Evolutionary conservation across 1,139 yeast species (phyloP), one percentile per base, ranked within the genome.

Genomic region (Spencermartinsiella ligniputridi): DNA sequence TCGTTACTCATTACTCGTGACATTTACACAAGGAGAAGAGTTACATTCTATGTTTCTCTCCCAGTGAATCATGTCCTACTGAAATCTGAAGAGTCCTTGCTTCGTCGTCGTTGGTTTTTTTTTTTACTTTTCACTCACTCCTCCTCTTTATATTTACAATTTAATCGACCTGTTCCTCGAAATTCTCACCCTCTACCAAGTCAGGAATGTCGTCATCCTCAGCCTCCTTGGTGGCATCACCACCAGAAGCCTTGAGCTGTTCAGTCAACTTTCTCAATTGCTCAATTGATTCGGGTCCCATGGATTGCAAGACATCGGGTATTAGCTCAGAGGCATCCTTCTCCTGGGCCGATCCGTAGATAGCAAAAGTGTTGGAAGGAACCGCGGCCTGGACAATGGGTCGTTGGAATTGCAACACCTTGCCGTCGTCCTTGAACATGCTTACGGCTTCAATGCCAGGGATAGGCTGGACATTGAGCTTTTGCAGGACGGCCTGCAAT

Each of bases 391-490:
- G 97, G 56, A 90, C 95, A 74, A 89, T 88, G 56, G 88, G 95
- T 72, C 92, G 83, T 78, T 85, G 82, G 79, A 92, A 89, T 76
- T 90, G 97, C 71, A 90, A 76, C 56, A 92, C 97, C 68, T 83
- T 84, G 65, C 97, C 97, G 70, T 90, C 96, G 57, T 89, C 96
- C 72, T 77, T 85, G 84, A 92, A 90, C 78, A 92, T 87, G 81
- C 90, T 92, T 67, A 96, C 97, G 75, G 90, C 97, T 68, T 88
- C 95, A 61, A 92, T 83, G 62, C 85, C 88, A 58, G 84, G 90
- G 60, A 92, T 75, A 62, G 89, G 84, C 70, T 84, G 87, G 57
- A 92, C 95, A 71, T 86, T 83, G 69, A 92, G 75, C 75, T 90
- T 90, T 69, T 83, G 85, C 70, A 92, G 78, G 60, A 95, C 81